Evolutionary conservation across 371 early-diverging fungal species (phyloP), one percentile per base, ranked within the genome.

Genomic region (Dinochytrium kinnereticum): DNA sequence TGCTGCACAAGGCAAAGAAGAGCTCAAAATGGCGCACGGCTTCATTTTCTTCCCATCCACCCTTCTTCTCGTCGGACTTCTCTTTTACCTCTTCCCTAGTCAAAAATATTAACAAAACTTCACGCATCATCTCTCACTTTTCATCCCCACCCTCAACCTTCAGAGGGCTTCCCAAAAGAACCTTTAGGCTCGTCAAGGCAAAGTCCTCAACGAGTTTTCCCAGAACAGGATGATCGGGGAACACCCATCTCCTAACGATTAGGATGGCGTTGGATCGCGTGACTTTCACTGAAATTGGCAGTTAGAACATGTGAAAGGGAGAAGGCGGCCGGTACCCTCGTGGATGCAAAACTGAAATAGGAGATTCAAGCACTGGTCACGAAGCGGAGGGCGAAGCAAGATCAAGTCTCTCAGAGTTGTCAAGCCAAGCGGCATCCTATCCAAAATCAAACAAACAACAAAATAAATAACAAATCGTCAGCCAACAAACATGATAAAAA

Each of bases 161-260:
- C 7, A 34, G 24, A 30, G 26, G 86, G 82, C 1, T 78, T n/a
- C n/a, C 78, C 21, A 74, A 69, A n/a, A 91, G 76, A 19, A 55
- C 73, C 34, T 78, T 51, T 13, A 91, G 38, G 15, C 84, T 80
- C 24, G 82, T 64, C 15, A 87, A 64, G 0, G 91, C 87, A 76
- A 82, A 89, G 19, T 67, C 38, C 70, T 90, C 88, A 0, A 91
- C 85, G 39, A 72, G 68, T 1, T 78, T 77, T 3, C 85, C 73
- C 19, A 91, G 79, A 1, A 73, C 76, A 0, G 73, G 40, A 80
- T 90, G 87, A 50, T 88, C 86, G 2, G 85, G 85, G 19, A 69
- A 69, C 40, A 86, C 84, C 89, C 91, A 91, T 66, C 88, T 87
- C 67, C 86, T 87, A 10, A 84, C 88, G 21, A 85, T 86, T 0